These are phyloP conservation scores for Colletotrichum destructivum DNA, from an alignment of 2,329 filamentous ascomycete genomes.

Conservation along the genomic window DNA sequence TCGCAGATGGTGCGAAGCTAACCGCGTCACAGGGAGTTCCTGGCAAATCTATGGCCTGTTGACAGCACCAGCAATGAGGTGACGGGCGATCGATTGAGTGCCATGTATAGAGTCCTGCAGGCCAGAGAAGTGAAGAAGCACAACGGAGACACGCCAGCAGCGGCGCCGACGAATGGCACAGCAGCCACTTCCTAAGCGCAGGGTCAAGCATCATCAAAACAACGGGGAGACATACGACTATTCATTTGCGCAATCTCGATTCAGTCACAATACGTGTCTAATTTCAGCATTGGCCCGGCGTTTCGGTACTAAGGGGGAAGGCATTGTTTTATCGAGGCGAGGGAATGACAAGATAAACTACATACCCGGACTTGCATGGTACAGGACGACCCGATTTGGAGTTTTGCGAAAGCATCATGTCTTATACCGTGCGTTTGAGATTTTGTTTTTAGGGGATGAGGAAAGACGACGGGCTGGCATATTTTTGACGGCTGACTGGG, in stretches of 20 bases:
- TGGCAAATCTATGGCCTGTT: conserved; percentile 63
- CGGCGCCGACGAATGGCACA: conserved; percentile 41
- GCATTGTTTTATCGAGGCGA: conserved; percentile 40
- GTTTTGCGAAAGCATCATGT: conserved; percentile 42
- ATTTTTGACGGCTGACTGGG: conserved; percentile 12
- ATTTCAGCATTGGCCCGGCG: conserved; percentile 44
- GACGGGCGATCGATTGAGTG: conserved; percentile 60
- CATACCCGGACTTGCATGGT: conserved; percentile 44
- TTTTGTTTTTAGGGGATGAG: conserved; percentile 11
- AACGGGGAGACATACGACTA: conserved; percentile 19
- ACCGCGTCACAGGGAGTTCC: conserved; percentile 56
- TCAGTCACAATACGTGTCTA: conserved; percentile 33
- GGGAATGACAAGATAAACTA: conserved; percentile 45
- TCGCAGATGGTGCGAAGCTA: conserved; percentile 1
- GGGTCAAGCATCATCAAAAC: conserved; percentile 29
- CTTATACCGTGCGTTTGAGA: conserved; percentile 28
- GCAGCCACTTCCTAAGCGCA: conserved; percentile 38
- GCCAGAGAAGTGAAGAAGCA: conserved; percentile 50
- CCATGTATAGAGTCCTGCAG: conserved; percentile 60
- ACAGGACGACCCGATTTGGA: conserved; percentile 43
- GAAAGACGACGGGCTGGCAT: background rate
- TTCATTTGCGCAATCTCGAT: conserved; percentile 33
- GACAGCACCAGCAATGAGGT: conserved; percentile 61
- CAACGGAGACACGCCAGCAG: conserved; percentile 31
- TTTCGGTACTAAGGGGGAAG: conserved; percentile 39